Conservation (phyloP, 768 basidiomycete genomes). For the Mycena galericulata region DNA sequence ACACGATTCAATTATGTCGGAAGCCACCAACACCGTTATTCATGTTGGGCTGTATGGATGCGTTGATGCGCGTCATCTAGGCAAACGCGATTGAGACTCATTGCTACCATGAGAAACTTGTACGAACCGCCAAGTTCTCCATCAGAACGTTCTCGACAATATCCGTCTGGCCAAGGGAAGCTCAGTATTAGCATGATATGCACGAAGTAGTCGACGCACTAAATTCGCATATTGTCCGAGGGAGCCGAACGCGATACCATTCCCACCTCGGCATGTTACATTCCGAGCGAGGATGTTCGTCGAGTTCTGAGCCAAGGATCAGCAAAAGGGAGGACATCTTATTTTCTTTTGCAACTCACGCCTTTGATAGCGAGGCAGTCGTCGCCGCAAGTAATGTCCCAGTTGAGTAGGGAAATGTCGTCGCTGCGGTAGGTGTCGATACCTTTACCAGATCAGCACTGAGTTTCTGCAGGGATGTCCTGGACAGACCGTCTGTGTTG, state of each 20-base stretch:
- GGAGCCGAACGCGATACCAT: slow-evolving; percentile 71
- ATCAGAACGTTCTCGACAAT: slow-evolving; percentile 64
- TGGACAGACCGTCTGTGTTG: slow-evolving; percentile 68
- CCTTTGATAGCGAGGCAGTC: slow-evolving; percentile 76
- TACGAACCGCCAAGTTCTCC: slow-evolving; percentile 57
- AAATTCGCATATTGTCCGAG: slow-evolving; percentile 67
- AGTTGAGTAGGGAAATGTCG: slow-evolving; percentile 60
- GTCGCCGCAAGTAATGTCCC: slow-evolving; percentile 73
- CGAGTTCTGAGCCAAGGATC: too few species aligned
- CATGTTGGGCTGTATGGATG: slow-evolving; percentile 68
- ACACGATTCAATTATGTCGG: not conserved
- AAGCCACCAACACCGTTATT: slow-evolving; percentile 54
- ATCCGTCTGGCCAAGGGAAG: slow-evolving; percentile 64
- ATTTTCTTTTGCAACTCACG: too few species aligned
- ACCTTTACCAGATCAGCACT: slow-evolving; percentile 44
- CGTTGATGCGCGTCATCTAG: slow-evolving; percentile 61
- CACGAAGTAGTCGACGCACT: slow-evolving; percentile 44
- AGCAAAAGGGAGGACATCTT: too few species aligned
- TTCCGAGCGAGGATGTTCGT: slow-evolving; percentile 62
- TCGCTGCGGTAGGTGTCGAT: slow-evolving; percentile 69
- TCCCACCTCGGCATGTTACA: slow-evolving; percentile 68
- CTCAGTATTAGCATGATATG: not conserved
- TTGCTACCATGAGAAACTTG: too few species aligned
- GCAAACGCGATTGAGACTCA: not conserved
- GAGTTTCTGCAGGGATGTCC: too few species aligned